Conservation (phyloP, 2,329 filamentous ascomycete genomes). For the Alternaria gansuensis region DNA sequence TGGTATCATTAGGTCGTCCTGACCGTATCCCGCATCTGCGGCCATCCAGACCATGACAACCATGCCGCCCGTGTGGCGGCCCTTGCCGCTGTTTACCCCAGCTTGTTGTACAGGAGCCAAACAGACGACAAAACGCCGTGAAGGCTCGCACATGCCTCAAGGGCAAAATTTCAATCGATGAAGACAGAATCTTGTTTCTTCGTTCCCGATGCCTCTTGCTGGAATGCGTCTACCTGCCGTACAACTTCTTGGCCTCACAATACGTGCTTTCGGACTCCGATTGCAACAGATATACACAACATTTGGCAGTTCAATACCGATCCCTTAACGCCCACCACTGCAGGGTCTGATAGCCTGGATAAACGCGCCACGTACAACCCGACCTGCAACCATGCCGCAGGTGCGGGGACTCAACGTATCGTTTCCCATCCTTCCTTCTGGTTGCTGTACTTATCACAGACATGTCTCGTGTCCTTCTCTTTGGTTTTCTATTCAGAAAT, state of each 20-base stretch:
- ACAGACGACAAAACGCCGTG: not conserved
- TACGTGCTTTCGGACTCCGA: not conserved
- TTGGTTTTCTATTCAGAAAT: constrained; percentile 37
- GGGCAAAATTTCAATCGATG: not conserved
- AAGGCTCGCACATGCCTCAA: not conserved
- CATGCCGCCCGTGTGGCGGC: not conserved
- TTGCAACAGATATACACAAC: not conserved
- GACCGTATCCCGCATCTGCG: not conserved
- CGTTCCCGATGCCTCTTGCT: not conserved
- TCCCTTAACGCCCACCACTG: not conserved
- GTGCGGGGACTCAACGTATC: constrained; percentile 2
- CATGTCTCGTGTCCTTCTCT: constrained; percentile 25
- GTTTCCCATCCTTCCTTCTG: not conserved
- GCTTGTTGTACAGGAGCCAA: not conserved
- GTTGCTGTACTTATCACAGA: constrained; percentile 10
- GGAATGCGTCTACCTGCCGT: not conserved
- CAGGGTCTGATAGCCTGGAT: constrained; percentile 7
- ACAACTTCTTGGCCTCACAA: not conserved
- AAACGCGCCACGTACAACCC: constrained; percentile 9
- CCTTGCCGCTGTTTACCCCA: not conserved
- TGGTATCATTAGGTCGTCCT: not conserved
- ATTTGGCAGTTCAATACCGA: not conserved
- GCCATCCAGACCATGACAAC: not conserved
- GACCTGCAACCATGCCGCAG: constrained; percentile 8
- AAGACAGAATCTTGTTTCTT: not conserved